Evolutionary conservation across 192 early-diverging fungal genomes (phyloP), one percentile per base, ranked within the genome.

Genomic region (Backusella luteola): DNA sequence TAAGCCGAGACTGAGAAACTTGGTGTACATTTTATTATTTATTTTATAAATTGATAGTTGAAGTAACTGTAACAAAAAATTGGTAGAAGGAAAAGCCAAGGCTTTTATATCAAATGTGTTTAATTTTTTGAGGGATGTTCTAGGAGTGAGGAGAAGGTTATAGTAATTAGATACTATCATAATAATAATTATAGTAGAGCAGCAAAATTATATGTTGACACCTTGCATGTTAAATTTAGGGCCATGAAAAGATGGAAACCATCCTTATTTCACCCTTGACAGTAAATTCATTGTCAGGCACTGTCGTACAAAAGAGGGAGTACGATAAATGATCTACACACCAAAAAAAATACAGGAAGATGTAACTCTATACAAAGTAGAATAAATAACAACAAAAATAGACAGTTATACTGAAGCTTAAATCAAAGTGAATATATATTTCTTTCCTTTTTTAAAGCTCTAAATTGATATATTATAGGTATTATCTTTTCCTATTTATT

Each of bases 211-310:
- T 29, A 14, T 12, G 11, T 63, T 63, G 56, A 63, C 23, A 63
- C 21, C 56, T 63, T 29, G 56, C 56, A 63, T 63, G 56, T 29
- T 63, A 63, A 63, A 29, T 63, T 63, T 63, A 63, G 23, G 56
- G n/a, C 56, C 29, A 14, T 26, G 56, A 63, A 63, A 29, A 63
- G 26, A 63, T 26, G 56, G 9, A 12, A 29, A 29, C 4, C 3
- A 63, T 29, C 56, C 56, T 63, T 23, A 63, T 63, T 63, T 63
- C 56, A 63, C 56, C 56, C 56, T 63, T 63, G 56, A 29, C 32
- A 26, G 11, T 63, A 63, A 26, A 63, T 63, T 63, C 56, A 63
- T 63, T 63, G 56, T 63, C 56, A 63, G 56, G 23, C 2, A 63
- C 56, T 63, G 56, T 63, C 23, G 21, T 63, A 63, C 56, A 63